Percentiles rank a stretch among this genome's conserved stretches.
Conservation (phyloP, 148 eudicot genomes). For the Chenopodium suecicum region DNA sequence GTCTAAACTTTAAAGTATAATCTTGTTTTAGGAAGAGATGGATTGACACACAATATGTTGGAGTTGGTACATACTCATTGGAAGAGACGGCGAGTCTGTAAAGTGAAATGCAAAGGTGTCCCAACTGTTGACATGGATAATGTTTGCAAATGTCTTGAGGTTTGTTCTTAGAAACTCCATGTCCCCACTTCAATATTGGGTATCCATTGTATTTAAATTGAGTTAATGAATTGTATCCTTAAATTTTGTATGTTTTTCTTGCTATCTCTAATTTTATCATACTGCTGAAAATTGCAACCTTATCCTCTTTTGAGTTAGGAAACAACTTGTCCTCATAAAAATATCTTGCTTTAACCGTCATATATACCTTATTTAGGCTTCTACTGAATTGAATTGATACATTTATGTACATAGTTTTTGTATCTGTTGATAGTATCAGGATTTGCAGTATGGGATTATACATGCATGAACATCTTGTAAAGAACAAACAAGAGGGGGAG, state of each 20-base stretch:
- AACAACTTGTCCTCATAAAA: neutral
- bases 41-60: slow-evolving; percentile 95
- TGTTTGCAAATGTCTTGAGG: slow-evolving; percentile 86
- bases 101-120: slow-evolving; percentile 94
- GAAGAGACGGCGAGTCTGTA: slow-evolving; percentile 79
- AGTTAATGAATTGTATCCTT: neutral
- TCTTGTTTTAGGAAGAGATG: slow-evolving; percentile 76
- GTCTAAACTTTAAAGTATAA: slow-evolving; percentile 5
- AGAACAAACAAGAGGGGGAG: neutral
- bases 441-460: neutral
- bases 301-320: neutral
- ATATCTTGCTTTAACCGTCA: neutral
- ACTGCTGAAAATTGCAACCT: neutral
- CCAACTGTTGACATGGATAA: slow-evolving; percentile 97
- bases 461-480: neutral
- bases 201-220: neutral
- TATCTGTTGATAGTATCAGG: neutral
- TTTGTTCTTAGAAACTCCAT: slow-evolving; percentile 22
- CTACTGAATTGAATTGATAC: neutral
- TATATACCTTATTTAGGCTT: neutral
- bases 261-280: neutral
- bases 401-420: neutral
- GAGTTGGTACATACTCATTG: slow-evolving; percentile 90
- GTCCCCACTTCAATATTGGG: neutral
- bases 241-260: no score